These are phyloP conservation scores for Venturia carpophila DNA, from an alignment of 2,329 filamentous ascomycete genomes.

Conservation along the genomic window DNA sequence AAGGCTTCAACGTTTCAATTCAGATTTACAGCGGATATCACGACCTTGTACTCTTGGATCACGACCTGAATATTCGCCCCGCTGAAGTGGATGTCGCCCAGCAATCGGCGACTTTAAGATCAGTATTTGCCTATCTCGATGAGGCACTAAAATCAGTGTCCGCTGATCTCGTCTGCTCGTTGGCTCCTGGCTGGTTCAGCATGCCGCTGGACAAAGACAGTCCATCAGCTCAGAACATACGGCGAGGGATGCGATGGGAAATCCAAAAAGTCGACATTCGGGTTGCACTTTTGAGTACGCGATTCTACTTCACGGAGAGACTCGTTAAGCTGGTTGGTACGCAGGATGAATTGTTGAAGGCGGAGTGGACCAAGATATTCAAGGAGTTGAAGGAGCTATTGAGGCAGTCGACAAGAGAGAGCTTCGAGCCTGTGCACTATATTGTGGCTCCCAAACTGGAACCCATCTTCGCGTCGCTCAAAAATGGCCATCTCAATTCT, in stretches of 20 bases:
- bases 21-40: slow-evolving; percentile 52
- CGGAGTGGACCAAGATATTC: slow-evolving; percentile 4
- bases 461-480: neutral
- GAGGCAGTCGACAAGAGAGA: slow-evolving; percentile 4
- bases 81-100: slow-evolving; percentile 22
- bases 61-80: slow-evolving; percentile 46
- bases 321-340: neutral
- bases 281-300: neutral
- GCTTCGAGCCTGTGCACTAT: slow-evolving; percentile 6
- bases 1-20: slow-evolving; percentile 74
- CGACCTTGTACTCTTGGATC: neutral
- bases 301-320: slow-evolving; percentile 11
- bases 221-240: slow-evolving; percentile 26
- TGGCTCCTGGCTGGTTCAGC: slow-evolving; percentile 25
- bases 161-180: slow-evolving; percentile 28
- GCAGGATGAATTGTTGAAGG: neutral
- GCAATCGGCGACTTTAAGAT: neutral
- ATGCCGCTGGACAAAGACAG: slow-evolving; percentile 23
- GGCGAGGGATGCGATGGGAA: slow-evolving; percentile 51
- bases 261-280: slow-evolving; percentile 87
- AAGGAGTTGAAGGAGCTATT: slow-evolving; percentile 10
- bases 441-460: slow-evolving; percentile 3
- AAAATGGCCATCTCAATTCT: neutral
- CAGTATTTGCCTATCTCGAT: neutral
- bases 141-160: neutral